These are phyloP conservation scores for Neurospora sp. DNA, from an alignment of 495 filamentous ascomycete species.

Conservation along the genomic window DNA sequence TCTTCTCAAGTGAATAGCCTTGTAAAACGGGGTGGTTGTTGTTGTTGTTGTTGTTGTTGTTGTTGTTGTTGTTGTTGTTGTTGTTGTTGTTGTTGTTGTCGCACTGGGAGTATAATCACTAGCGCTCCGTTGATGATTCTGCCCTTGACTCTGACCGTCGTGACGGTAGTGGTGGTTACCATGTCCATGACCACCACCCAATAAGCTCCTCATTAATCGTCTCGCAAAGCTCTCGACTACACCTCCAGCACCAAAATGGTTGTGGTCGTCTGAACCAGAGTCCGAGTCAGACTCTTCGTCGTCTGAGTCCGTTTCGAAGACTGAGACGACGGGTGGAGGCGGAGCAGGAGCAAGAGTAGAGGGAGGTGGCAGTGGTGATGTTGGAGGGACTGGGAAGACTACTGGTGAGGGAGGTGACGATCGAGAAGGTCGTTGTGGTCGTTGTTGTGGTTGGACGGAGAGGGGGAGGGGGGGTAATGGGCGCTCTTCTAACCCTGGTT, in stretches of 20 bases:
- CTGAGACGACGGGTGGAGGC: slow-evolving; percentile 6
- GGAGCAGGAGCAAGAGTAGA: neutral
- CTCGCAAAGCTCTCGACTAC: slow-evolving; percentile 2
- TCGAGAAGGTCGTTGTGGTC: neutral
- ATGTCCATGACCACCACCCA: neutral
- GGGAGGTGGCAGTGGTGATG: neutral
- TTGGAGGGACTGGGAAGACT: neutral
- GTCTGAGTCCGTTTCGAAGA: slow-evolving; percentile 19
- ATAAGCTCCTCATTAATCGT: slow-evolving; percentile 11
- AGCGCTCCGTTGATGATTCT: slow-evolving; percentile 7
- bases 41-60: neutral
- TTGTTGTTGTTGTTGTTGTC: neutral
- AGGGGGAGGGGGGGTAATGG: neutral
- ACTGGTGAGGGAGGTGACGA: neutral
- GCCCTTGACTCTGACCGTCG: neutral
- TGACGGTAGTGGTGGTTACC: neutral
- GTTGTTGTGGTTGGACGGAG: neutral
- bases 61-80: neutral
- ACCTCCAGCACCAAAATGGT: neutral
- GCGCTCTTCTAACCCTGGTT: neutral
- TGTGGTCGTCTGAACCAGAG: neutral
- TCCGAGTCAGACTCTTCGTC: neutral
- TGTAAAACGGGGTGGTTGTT: neutral
- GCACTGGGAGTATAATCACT: slow-evolving; percentile 5
- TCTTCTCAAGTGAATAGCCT: slow-evolving; percentile 3